Conservation (phyloP, 371 early-diverging fungal species). For the Mucor ambiguus region DNA sequence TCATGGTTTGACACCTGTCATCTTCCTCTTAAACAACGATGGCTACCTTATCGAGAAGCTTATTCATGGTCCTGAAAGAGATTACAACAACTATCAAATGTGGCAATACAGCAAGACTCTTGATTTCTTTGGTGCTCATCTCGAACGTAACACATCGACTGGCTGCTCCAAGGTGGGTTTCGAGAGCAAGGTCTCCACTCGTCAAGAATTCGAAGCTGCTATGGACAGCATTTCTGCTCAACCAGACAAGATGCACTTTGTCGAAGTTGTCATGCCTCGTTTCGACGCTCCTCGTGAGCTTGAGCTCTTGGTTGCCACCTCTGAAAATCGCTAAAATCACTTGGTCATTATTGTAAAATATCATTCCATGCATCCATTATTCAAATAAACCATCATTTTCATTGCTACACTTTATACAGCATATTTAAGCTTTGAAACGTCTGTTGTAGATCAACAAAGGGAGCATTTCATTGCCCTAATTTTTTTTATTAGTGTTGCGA, state of each 20-base stretch:
- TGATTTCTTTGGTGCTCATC: slow-evolving; percentile 40
- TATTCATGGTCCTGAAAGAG: slow-evolving; percentile 48
- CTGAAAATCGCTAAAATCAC: slow-evolving; percentile 26
- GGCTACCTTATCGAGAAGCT: slow-evolving; percentile 57
- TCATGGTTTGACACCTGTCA: slow-evolving; percentile 45
- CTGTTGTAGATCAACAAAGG: too few relatives aligned
- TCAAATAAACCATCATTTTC: background rate
- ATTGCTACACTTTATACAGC: background rate
- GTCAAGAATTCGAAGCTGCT: slow-evolving; percentile 36
- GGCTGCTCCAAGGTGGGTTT: slow-evolving; percentile 25
- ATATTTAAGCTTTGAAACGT: too few relatives aligned
- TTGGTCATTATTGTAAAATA: too few relatives aligned
- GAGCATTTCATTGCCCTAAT: too few relatives aligned
- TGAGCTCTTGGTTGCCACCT: slow-evolving; percentile 24
- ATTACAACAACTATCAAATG: slow-evolving; percentile 52
- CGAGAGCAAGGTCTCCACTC: slow-evolving; percentile 27
- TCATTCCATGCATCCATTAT: background rate
- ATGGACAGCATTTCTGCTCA: slow-evolving; percentile 27
- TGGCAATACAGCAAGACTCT: slow-evolving; percentile 51
- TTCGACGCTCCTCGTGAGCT: slow-evolving; percentile 44
- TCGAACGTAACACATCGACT: slow-evolving; percentile 18
- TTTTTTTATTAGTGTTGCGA: background rate
- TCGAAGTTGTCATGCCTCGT: slow-evolving; percentile 41
- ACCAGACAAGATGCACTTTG: slow-evolving; percentile 35
- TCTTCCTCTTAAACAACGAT: slow-evolving; percentile 56